These are phyloP conservation scores for Tremellales sp. DNA, from an alignment of 1,284 basidiomycete species.

Conservation along the genomic window DNA sequence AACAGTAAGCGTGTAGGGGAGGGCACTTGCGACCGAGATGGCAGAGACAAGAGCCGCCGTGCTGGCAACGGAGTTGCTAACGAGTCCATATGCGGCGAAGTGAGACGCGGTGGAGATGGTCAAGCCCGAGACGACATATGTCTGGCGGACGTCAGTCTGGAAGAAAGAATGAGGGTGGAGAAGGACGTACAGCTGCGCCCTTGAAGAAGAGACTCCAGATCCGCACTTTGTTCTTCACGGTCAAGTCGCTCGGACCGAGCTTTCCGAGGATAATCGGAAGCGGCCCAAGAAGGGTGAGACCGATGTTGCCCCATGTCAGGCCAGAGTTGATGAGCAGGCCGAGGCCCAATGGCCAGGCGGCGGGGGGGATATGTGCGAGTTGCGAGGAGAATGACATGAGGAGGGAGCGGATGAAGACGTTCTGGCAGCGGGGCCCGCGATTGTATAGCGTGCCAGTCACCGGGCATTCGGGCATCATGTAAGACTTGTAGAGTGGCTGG, in stretches of 20 bases:
- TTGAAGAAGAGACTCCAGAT: conserved; percentile 9
- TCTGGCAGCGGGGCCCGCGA: too few relatives aligned
- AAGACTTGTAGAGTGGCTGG: too few relatives aligned
- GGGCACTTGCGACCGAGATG: not conserved
- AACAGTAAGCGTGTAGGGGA: conserved; percentile 5
- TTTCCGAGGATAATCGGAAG: conserved; percentile 5
- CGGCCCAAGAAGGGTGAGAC: conserved; percentile 3
- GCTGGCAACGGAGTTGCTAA: not conserved
- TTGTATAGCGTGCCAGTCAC: too few relatives aligned
- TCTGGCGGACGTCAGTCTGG: not conserved
- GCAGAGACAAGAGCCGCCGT: conserved; percentile 1
- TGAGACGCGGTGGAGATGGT: conserved; percentile 1
- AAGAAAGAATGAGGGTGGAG: not conserved
- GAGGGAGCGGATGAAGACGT: not conserved
- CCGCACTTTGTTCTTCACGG: conserved; percentile 5
- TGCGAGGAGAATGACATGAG: conserved; percentile 10
- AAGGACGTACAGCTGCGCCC: conserved; percentile 4
- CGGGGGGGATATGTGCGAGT: conserved; percentile 11
- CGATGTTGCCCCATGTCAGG: conserved; percentile 8
- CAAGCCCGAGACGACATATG: conserved; percentile 1
- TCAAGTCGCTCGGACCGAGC: conserved; percentile 4
- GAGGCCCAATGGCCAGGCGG: conserved; percentile 4
- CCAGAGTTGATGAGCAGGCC: conserved; percentile 6
- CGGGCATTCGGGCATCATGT: too few relatives aligned
- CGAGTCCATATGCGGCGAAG: conserved; percentile 3